Evolutionary conservation across 768 basidiomycete genomes (phyloP), one percentile per base, ranked within the genome.

Genomic region (Termitomyces sp.): DNA sequence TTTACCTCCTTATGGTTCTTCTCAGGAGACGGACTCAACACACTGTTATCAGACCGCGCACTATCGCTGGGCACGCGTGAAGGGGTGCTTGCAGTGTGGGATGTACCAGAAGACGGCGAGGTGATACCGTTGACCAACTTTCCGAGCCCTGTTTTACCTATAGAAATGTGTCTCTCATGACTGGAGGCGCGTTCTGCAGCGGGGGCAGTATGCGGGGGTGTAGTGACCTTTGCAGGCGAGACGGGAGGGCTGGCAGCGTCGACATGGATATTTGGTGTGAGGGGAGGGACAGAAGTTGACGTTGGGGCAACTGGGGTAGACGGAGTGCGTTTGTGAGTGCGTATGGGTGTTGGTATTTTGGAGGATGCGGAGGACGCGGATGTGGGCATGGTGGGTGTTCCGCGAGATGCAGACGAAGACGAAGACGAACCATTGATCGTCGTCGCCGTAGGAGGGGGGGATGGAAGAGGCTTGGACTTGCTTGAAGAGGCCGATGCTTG

Each of bases 21-120:
- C 32, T 61, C 63, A 46, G 43, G 54, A 25, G 62, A 15, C 6
- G 72, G 68, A 56, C 71, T 73, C 57, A 74, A 48, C 25, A 72
- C 70, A 43, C 66, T 60, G 61, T 69, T 59, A 62, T 65, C 62
- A 37, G 66, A 63, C 20, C 59, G 50, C 14, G 65, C 65, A 29
- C 75, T 76, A 56, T 79, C 76, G 8, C 81, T 82, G 1, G 81
- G 77, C 31, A 75, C 71, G 59, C 83, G 77, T 17, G 48, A 20
- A 40, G 61, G 48, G 29, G 57, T 60, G 46, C 47, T 57, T 25
- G 47, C 37, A 2, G n/a, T 15, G 5, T 8, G 34, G 36, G 62
- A 56, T 34, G 63, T 59, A 46, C 34, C 50, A 43, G 63, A 46
- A 14, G 57, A 55, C 17, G 57, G 43, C 2, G 75, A 68, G 15